Evolutionary conservation across 2,329 filamentous ascomycete species (phyloP).

Genomic region (Verticillium klebahnii): DNA sequence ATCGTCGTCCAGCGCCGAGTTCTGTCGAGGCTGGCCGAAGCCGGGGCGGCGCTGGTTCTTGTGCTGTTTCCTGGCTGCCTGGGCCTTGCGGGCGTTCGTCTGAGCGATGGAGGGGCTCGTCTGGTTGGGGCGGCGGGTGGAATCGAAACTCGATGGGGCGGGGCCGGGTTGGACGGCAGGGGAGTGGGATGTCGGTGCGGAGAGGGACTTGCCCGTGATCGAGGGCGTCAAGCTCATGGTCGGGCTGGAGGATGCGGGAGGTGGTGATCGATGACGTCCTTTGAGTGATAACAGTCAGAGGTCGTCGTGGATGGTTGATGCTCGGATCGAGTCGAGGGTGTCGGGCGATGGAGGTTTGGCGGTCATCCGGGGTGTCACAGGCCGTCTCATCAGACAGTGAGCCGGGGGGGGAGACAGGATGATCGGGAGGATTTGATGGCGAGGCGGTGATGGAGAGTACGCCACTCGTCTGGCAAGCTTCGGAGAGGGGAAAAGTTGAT

Average conservation of each 20-base stretch:
- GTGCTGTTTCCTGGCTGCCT: slow-evolving; percentile 76
- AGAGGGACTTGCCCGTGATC: slow-evolving; percentile 47
- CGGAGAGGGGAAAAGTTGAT: background rate
- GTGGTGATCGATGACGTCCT: slow-evolving; percentile 26
- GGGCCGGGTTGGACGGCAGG: slow-evolving; percentile 32
- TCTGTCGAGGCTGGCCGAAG: slow-evolving; percentile 25
- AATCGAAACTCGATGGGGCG: slow-evolving; percentile 44
- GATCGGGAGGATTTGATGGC: background rate
- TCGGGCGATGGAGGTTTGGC: background rate
- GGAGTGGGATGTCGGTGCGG: slow-evolving; percentile 35
- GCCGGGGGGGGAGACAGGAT: background rate
- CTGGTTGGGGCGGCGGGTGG: slow-evolving; percentile 41
- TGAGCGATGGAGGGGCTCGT: slow-evolving; percentile 25
- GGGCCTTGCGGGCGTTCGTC: slow-evolving; percentile 65
- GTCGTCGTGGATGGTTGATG: background rate
- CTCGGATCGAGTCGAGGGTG: background rate
- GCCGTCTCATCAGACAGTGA: background rate
- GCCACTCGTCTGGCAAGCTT: background rate
- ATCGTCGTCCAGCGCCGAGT: slow-evolving; percentile 60
- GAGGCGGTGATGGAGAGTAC: background rate
- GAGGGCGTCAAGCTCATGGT: slow-evolving; percentile 25
- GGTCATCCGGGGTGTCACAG: slow-evolving; percentile 1
- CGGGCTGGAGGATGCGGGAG: slow-evolving; percentile 12
- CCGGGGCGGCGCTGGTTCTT: slow-evolving; percentile 71
- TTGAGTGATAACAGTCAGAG: slow-evolving; percentile 1